These are phyloP conservation scores for Calonectria pseudoturangicola DNA, from an alignment of 2,329 filamentous ascomycete species.

Conservation along the genomic window DNA sequence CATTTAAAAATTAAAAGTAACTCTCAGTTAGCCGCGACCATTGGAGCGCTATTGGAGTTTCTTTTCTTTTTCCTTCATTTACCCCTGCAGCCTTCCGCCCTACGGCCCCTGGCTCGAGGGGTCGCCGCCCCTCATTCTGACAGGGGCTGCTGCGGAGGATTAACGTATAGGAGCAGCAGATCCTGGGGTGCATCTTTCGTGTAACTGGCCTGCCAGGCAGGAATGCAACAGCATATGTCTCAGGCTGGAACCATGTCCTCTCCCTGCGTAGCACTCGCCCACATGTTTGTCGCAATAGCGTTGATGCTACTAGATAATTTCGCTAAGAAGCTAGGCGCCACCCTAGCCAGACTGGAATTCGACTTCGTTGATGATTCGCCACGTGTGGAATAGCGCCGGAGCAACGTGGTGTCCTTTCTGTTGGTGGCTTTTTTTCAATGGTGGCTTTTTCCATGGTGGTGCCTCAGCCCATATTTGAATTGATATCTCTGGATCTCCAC, in stretches of 20 bases:
- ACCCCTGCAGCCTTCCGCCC: slow-evolving; percentile 10
- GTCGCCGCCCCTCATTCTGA: neutral
- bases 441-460: neutral
- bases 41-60: neutral
- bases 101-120: neutral
- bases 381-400: slow-evolving; percentile 11
- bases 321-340: slow-evolving; percentile 9
- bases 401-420: neutral
- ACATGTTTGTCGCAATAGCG: neutral
- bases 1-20: neutral
- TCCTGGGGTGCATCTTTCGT: neutral
- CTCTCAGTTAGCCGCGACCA: neutral
- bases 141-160: neutral
- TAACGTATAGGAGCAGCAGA: neutral
- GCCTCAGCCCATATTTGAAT: neutral
- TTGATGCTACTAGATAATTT: slow-evolving; percentile 15
- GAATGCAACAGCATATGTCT: neutral
- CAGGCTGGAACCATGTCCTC: neutral
- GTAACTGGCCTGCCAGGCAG: neutral
- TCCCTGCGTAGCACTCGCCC: neutral
- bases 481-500: slow-evolving; percentile 2
- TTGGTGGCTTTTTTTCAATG: neutral
- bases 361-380: neutral
- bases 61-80: neutral
- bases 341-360: slow-evolving; percentile 12